Conservation (phyloP, 352 stramenopile genomes). For the Globisporangium paddicum region DNA sequence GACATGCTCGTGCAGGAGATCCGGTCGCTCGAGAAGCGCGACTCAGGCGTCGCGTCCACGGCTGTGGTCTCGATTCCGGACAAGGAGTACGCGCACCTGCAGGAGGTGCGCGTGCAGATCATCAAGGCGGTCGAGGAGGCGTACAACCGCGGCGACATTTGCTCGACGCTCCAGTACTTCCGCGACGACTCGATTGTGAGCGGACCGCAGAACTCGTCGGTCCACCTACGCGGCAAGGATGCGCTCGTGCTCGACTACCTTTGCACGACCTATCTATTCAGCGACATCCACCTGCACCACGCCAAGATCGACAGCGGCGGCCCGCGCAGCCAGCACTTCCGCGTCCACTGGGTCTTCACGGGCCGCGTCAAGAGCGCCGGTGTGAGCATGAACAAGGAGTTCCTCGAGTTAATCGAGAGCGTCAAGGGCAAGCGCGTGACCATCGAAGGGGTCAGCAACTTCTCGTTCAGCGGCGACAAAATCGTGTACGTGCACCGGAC, state of each 20-base stretch:
- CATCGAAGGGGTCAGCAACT: conserved; percentile 87
- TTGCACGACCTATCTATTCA: conserved; percentile 81
- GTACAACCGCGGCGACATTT: conserved; percentile 78
- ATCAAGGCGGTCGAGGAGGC: conserved; percentile 78
- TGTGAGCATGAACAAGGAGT: conserved; percentile 87
- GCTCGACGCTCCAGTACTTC: conserved; percentile 73
- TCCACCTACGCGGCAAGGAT: conserved; percentile 77
- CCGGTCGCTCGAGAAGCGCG: conserved; percentile 75
- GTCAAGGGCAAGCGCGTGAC: conserved; percentile 73
- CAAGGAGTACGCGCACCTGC: conserved; percentile 72
- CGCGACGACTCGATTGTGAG: conserved; percentile 88
- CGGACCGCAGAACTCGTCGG: conserved; percentile 79
- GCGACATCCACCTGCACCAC: conserved; percentile 69
- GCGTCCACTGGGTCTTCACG: conserved; percentile 80
- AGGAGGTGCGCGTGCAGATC: conserved; percentile 71
- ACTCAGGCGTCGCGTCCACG: conserved; percentile 37
- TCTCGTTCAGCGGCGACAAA: conserved; percentile 84
- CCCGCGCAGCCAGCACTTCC: conserved; percentile 80
- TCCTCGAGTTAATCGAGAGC: conserved; percentile 80
- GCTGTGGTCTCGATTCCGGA: conserved; percentile 70
- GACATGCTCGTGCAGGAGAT: conserved; percentile 87
- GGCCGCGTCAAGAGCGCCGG: conserved; percentile 70
- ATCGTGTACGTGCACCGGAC: conserved; percentile 87
- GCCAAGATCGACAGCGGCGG: conserved; percentile 81
- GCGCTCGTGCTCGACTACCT: conserved; percentile 84